A percentile compares a stretch with the other conserved stretches of the same genome.
phyloP scores from a whole-genome alignment of 2,329 filamentous ascomycete species.

The Westerdykella aurantiaca region DNA sequence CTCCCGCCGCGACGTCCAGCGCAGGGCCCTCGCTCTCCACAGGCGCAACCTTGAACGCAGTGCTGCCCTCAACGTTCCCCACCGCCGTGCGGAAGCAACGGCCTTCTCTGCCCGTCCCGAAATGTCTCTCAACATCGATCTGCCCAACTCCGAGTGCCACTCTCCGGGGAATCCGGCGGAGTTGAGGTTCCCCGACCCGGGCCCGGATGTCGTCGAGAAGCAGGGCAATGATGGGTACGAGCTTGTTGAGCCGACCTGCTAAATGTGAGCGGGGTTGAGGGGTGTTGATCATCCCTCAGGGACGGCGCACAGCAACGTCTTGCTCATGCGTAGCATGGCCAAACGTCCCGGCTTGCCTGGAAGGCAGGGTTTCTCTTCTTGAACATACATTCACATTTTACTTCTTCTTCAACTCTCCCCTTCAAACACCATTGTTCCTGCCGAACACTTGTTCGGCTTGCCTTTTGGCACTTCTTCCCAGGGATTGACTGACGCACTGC shows the following conservation, averaged over 20 bases:
- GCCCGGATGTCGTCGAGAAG: slow-evolving; percentile 37
- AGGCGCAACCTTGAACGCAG: slow-evolving; percentile 14
- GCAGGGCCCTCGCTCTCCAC: slow-evolving; percentile 29
- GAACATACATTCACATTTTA: too few relatives aligned
- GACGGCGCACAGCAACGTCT: too few relatives aligned
- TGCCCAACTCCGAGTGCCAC: slow-evolving; percentile 36
- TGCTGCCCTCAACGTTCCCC: slow-evolving; percentile 12
- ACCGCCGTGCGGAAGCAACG: slow-evolving; percentile 28
- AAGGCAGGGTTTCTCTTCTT: too few relatives aligned
- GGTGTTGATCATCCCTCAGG: too few relatives aligned
- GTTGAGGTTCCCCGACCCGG: slow-evolving; percentile 40
- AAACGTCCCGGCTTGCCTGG: too few relatives aligned
- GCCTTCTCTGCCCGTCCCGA: slow-evolving; percentile 37
- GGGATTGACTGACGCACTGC: too few relatives aligned
- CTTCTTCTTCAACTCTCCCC: too few relatives aligned
- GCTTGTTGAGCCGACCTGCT: slow-evolving; percentile 35
- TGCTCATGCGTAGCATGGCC: too few relatives aligned
- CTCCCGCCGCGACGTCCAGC: slow-evolving; percentile 23
- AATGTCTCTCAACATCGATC: slow-evolving; percentile 39
- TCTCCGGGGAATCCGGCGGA: slow-evolving; percentile 36
- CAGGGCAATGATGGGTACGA: slow-evolving; percentile 41
- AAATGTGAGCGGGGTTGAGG: too few relatives aligned
- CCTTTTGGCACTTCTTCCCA: too few relatives aligned
- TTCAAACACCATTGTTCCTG: too few relatives aligned
- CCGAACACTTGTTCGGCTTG: too few relatives aligned